These are phyloP conservation scores for Aspergillus luchuensis DNA, from an alignment of 2,329 filamentous ascomycete species.

Conservation along the genomic window DNA sequence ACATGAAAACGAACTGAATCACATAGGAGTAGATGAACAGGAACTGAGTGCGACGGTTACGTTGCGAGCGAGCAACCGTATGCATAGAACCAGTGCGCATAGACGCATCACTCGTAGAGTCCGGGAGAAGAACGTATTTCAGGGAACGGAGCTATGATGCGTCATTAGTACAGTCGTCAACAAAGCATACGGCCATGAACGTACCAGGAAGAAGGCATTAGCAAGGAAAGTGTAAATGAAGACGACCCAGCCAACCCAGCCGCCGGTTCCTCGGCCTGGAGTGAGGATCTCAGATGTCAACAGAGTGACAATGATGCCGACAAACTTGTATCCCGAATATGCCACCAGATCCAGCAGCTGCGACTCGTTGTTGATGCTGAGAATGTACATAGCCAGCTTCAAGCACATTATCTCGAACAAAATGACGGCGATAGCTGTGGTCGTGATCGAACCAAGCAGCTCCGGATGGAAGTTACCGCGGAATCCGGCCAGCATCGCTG, in stretches of 20 bases:
- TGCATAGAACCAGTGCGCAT: conserved; percentile 63
- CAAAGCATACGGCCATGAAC: conserved; percentile 31
- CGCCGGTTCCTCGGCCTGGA: conserved; percentile 76
- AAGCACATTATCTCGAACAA: conserved; percentile 85
- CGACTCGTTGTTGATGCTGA: conserved; percentile 90
- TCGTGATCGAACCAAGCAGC: conserved; percentile 84
- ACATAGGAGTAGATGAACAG: conserved; percentile 93
- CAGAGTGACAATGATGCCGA: conserved; percentile 90
- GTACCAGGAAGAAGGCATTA: conserved; percentile 91
- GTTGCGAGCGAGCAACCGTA: conserved; percentile 78
- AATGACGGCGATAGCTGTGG: conserved; percentile 79
- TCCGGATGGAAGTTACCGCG: conserved; percentile 92
- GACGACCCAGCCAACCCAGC: conserved; percentile 84
- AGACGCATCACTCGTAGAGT: conserved; percentile 68
- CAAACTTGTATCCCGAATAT: conserved; percentile 98
- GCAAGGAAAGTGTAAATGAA: conserved; percentile 92
- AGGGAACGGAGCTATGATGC: conserved; percentile 76
- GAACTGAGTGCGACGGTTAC: conserved; percentile 86
- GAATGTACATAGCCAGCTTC: conserved; percentile 88
- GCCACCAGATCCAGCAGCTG: conserved; percentile 92
- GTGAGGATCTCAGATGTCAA: conserved; percentile 76
- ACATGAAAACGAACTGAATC: conserved; percentile 94
- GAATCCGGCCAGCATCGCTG: conserved; percentile 84
- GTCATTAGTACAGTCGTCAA: not conserved
- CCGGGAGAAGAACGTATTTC: conserved; percentile 92